These are phyloP conservation scores for Porcisia deanei DNA, from an alignment of 208 protist genomes.

Conservation along the genomic window DNA sequence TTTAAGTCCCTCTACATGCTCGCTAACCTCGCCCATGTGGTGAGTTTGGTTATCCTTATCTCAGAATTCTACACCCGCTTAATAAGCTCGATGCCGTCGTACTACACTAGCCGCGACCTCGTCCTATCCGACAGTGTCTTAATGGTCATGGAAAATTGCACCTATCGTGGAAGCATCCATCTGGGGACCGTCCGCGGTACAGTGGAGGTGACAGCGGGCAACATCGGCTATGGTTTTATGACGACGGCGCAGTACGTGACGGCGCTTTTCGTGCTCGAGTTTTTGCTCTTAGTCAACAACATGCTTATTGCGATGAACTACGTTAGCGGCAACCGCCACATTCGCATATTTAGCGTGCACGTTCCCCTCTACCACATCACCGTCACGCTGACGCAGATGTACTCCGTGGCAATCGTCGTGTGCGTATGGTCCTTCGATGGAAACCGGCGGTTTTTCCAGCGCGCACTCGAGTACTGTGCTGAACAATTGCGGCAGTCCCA, in stretches of 20 bases:
- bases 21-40: constrained; percentile 39
- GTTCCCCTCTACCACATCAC: constrained; percentile 79
- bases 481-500: constrained; percentile 24
- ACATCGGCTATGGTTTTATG: constrained; percentile 58
- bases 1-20: constrained; percentile 75
- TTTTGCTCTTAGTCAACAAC: constrained; percentile 66
- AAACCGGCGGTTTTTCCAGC: constrained; percentile 53
- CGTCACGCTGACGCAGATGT: constrained; percentile 55
- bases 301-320: constrained; percentile 50
- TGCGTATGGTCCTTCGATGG: constrained; percentile 55
- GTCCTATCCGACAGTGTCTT: constrained; percentile 36
- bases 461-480: constrained; percentile 56
- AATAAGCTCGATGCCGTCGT: constrained; percentile 53
- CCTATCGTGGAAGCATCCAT: constrained; percentile 47
- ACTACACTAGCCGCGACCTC: constrained; percentile 48
- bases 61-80: constrained; percentile 72
- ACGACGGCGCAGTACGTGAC: constrained; percentile 66
- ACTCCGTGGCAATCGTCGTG: constrained; percentile 58
- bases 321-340: constrained; percentile 59
- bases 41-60: constrained; percentile 60
- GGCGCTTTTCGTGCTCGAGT: constrained; percentile 68
- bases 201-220: constrained; percentile 37
- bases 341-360: constrained; percentile 75
- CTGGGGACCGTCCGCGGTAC: constrained; percentile 39
- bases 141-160: constrained; percentile 61